A percentile compares a stretch with the other conserved stretches of the same genome.
Evolutionary conservation across 2,329 filamentous ascomycete species (phyloP).

Genomic region (Aspergillus aculeatinus): DNA sequence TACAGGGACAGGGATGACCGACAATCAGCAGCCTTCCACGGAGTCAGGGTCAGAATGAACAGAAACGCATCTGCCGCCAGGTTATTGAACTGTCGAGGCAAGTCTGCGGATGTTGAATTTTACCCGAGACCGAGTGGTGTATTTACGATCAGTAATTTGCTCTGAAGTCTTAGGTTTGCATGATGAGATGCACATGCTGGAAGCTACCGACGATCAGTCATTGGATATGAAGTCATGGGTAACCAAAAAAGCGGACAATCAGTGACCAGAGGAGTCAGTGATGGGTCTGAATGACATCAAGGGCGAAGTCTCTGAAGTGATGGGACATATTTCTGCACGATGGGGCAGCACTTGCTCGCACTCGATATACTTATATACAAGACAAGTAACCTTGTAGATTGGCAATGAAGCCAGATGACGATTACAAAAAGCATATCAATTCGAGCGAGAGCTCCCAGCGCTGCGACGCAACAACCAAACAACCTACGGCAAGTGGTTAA

Average conservation of each 20-base stretch:
- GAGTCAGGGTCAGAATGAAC: background rate
- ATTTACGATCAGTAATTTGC: too few species aligned
- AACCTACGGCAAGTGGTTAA: too few species aligned
- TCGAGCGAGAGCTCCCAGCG: background rate
- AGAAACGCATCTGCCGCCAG: background rate
- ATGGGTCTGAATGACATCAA: conserved; percentile 7
- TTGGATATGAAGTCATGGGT: conserved; percentile 4
- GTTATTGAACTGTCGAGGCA: too few species aligned
- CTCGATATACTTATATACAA: background rate
- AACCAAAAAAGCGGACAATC: background rate
- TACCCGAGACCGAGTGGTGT: too few species aligned
- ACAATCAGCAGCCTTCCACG: background rate
- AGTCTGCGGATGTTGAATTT: too few species aligned
- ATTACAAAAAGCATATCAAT: background rate
- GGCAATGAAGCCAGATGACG: background rate
- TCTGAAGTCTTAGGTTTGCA: background rate
- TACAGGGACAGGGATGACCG: background rate
- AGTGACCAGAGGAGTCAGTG: background rate
- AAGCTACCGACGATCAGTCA: background rate
- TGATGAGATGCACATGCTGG: background rate
- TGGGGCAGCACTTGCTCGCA: background rate
- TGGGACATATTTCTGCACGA: background rate
- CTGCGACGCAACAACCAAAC: background rate
- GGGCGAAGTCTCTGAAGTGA: background rate
- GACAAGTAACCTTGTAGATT: background rate